Conservation (phyloP, 2,329 filamentous ascomycete genomes). For the Davidsoniella eucalypti region DNA sequence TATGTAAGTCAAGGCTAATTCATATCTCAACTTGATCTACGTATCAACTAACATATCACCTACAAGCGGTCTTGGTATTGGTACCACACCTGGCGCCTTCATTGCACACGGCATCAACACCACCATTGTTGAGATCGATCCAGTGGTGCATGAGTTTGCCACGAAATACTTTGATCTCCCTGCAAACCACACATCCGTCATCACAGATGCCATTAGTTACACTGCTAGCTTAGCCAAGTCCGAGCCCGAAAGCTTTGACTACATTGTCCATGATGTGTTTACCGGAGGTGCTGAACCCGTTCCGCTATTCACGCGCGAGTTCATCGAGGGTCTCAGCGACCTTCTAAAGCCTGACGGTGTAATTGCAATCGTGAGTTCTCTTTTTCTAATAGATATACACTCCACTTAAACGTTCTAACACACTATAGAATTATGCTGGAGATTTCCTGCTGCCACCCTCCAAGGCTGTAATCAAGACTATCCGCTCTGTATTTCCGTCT, state of each 20-base stretch:
- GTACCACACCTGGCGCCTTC: slow-evolving; percentile 74
- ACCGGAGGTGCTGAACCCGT: slow-evolving; percentile 89
- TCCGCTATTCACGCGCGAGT: slow-evolving; percentile 72
- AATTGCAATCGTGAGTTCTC: slow-evolving; percentile 63
- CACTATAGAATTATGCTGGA: slow-evolving; percentile 72
- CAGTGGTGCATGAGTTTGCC: slow-evolving; percentile 71
- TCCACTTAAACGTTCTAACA: slow-evolving; percentile 13
- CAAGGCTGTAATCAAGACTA: slow-evolving; percentile 65
- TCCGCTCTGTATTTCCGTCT: slow-evolving; percentile 64
- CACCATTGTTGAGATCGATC: slow-evolving; percentile 89
- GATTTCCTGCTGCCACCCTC: slow-evolving; percentile 66
- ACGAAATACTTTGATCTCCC: slow-evolving; percentile 68
- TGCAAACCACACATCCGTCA: slow-evolving; percentile 58
- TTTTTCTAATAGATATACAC: not conserved
- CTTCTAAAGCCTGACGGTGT: slow-evolving; percentile 65
- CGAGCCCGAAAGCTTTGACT: slow-evolving; percentile 49
- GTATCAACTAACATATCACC: not conserved
- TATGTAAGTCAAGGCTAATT: slow-evolving; percentile 41
- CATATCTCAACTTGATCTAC: not conserved
- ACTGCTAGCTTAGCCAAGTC: slow-evolving; percentile 29
- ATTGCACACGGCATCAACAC: slow-evolving; percentile 81
- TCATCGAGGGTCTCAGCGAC: slow-evolving; percentile 51
- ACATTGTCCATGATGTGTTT: slow-evolving; percentile 95
- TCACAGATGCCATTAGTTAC: slow-evolving; percentile 69
- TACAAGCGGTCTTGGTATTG: slow-evolving; percentile 68